These are phyloP conservation scores for Fusarium bactridioides DNA, from an alignment of 2,329 filamentous ascomycete species.

Conservation along the genomic window DNA sequence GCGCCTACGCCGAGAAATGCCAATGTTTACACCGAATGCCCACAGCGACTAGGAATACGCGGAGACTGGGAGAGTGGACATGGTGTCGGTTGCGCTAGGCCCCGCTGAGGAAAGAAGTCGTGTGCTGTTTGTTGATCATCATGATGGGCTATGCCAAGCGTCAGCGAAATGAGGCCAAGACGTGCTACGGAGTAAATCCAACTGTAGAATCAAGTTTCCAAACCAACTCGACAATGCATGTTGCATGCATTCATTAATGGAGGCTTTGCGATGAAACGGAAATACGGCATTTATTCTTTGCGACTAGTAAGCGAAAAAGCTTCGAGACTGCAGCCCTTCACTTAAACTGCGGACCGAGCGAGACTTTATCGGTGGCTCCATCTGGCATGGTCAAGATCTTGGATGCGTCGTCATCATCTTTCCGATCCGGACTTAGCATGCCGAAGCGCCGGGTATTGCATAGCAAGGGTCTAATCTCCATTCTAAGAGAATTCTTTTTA, in stretches of 20 bases:
- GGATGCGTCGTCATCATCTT: conserved; percentile 18
- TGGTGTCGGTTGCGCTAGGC: conserved; percentile 19
- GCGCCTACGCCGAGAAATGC: conserved; percentile 11
- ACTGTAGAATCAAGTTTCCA: conserved; percentile 9
- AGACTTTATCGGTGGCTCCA: conserved; percentile 11
- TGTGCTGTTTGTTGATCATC: conserved; percentile 19
- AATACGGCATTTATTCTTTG: background rate
- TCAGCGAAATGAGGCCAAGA: conserved; percentile 30
- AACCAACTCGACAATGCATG: background rate
- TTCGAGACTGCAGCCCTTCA: background rate
- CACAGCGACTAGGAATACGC: conserved; percentile 1
- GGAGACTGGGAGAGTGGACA: conserved; percentile 5
- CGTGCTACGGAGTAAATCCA: background rate
- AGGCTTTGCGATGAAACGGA: background rate
- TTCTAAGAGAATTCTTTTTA: background rate
- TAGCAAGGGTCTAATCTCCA: background rate
- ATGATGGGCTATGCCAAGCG: conserved; percentile 14
- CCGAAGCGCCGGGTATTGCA: background rate
- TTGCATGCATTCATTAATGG: background rate
- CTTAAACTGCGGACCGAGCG: background rate
- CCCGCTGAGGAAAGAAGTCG: conserved; percentile 14
- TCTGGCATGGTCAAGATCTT: background rate
- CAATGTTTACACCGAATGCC: conserved; percentile 3
- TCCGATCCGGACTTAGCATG: conserved; percentile 2
- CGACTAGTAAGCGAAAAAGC: background rate